Base-by-base conservation (phyloP, 306 rosid species). In the Coriaria nepalensis region DNA sequence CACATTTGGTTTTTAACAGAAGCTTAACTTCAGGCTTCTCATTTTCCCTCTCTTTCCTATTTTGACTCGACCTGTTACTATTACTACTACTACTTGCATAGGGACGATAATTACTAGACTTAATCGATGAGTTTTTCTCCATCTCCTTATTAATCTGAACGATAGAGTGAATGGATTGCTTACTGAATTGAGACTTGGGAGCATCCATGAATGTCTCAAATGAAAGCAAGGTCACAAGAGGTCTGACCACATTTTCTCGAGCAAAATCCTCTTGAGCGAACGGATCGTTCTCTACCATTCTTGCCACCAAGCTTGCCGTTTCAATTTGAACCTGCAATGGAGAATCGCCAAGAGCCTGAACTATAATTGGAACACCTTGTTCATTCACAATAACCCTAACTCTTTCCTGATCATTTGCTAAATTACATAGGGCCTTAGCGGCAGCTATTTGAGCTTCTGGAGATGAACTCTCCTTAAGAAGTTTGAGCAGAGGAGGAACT, bases 381-480 rank as follows among this genome's bases (percentile, higher is more conserved):
- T 57, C 62, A 2, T 55, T 59, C 0, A 76, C 52, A 0, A 88
- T 54, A 40, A 56, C 51, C 2, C 50, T 10, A 5, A 83, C 83
- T 43, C 73, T 56, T 2, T 68, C 73, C 10, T 9, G 52, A 47
- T 76, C 74, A 1, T 75, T 70, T 4, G 78, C 81, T 7, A 83
- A 49, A 20, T 60, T 59, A 20, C 59, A 52, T 9, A 83, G 69
- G 33, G 87, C 93, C 53, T 67, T 72, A 4, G 93, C 86, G 0
- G 95, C 90, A 0, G 95, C 86, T 1, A 76, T 58, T 51, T 88
- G 95, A 35, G 80, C 76, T 4, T 83, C 95, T 0, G 90, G 75
- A 0, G 64, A 76, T 35, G 78, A 41, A 35, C 40, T 13, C n/a
- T 88, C 95, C 52, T 76, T 83, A 9, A 88, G 71, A 6, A 88